Base-by-base conservation (phyloP, 1,139 yeast genomes). In the Nakaseomyces kungkrabaensis region DNA sequence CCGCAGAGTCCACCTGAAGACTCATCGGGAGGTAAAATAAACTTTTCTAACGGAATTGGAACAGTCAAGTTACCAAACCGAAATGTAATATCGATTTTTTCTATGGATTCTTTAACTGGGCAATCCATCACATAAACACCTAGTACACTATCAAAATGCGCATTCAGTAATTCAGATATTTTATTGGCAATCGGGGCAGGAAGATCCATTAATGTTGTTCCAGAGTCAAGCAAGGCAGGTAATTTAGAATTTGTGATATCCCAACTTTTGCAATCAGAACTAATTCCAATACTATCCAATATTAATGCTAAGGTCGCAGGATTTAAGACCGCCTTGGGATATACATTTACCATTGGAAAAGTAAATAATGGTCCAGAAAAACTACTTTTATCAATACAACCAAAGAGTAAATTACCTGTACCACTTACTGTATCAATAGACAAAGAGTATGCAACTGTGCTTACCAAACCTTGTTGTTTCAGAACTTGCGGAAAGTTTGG, bases 201-300 rank as follows among this genome's bases (percentile, higher is more conserved):
- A 1, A 81, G 63, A 55, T 74, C 75, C 4, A 83, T 72, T 46
- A 79, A 65, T 2, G 89, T 78, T 7, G 89, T 77, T 44, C 92
- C 92, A 2, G 88, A 77, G 65, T 85, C 94, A 45, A 85, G 66
- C 43, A 81, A 65, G 1, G 80, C 85, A 1, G 79, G 70, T 43
- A 57, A 57, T 27, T 60, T 55, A 3, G 59, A 54, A 24, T 60
- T 53, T 1, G 62, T 54, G 47, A 59, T 66, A n/a, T 66, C 63
- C 38, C 65, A 66, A 10, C 54, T 55, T 44, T 50, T 47, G 7
- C 63, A 53, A n/a, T 27, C 24, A 5, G 25, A 27, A 4, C n/a
- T 13, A 11, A 45, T 7, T 7, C 71, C 77, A 33, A 76, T 57
- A 2, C 69, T 67, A 43, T 73, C 71, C 32, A 79, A 53, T 0